Evolutionary conservation across 2,329 filamentous ascomycete genomes (phyloP).

Genomic region (Immersiporthe knoxdaviesiana): DNA sequence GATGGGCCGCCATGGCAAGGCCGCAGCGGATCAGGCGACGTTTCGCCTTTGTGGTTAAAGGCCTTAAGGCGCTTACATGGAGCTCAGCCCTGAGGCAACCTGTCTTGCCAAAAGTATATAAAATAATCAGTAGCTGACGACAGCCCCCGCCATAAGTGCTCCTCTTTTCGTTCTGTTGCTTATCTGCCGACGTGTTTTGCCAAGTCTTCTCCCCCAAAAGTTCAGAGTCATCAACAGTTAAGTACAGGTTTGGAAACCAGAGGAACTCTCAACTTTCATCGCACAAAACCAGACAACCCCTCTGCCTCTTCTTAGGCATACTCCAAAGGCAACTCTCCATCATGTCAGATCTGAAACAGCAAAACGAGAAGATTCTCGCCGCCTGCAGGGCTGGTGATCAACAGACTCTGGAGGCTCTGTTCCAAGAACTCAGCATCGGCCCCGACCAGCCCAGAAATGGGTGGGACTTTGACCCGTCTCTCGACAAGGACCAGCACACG

Average conservation of each 20-base stretch:
- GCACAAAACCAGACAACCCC: background rate
- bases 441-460: background rate
- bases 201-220: too few relatives aligned
- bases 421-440: slow-evolving; percentile 1
- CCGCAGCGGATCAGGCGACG: too few relatives aligned
- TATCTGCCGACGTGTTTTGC: too few relatives aligned
- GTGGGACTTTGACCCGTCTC: background rate
- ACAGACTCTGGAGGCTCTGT: background rate
- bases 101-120: background rate
- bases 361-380: background rate
- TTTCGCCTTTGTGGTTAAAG: too few relatives aligned
- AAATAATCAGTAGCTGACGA: background rate
- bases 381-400: slow-evolving; percentile 5
- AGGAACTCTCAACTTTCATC: too few relatives aligned
- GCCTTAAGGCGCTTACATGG: background rate
- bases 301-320: background rate
- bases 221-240: too few relatives aligned
- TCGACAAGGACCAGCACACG: background rate
- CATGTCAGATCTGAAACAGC: background rate
- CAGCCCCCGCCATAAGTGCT: too few relatives aligned
- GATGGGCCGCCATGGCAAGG: background rate
- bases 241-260: too few relatives aligned
- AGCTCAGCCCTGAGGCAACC: background rate
- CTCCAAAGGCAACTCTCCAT: background rate
- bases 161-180: too few relatives aligned